phyloP scores from a whole-genome alignment of 352 stramenopile species.

The Pythium angustatum region DNA sequence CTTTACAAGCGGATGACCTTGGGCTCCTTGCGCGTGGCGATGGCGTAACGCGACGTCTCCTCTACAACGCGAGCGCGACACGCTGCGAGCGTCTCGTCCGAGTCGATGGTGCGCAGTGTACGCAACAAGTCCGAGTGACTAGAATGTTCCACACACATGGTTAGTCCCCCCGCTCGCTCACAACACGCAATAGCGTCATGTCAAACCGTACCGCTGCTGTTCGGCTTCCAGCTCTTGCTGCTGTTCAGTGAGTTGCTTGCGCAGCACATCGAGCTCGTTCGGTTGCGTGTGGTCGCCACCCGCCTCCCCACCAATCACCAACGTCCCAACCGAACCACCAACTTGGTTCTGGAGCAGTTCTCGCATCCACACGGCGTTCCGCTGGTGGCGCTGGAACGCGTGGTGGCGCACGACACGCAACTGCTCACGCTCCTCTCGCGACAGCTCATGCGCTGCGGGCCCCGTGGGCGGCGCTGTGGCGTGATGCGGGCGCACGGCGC shows the following conservation, averaged over 20 bases:
- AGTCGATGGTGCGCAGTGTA: slow-evolving; percentile 2
- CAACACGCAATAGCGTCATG: neutral
- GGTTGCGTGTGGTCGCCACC: neutral
- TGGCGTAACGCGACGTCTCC: slow-evolving; percentile 8
- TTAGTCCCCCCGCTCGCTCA: neutral
- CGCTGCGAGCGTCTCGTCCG: slow-evolving; percentile 11
- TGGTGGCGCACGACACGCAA: slow-evolving; percentile 51
- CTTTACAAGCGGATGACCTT: slow-evolving; percentile 27
- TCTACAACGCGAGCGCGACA: slow-evolving; percentile 19
- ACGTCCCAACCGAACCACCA: too few relatives aligned
- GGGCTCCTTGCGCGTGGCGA: slow-evolving; percentile 9
- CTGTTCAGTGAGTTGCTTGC: slow-evolving; percentile 1
- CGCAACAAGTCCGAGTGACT: slow-evolving; percentile 16
- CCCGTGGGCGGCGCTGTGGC: slow-evolving; percentile 16
- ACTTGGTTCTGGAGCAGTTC: slow-evolving; percentile 24
- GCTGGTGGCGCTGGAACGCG: slow-evolving; percentile 60
- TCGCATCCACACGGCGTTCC: slow-evolving; percentile 61
- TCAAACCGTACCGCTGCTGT: slow-evolving; percentile 13
- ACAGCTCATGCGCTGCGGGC: slow-evolving; percentile 31
- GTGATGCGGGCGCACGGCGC: slow-evolving; percentile 13
- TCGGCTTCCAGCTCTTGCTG: neutral
- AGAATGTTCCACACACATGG: neutral
- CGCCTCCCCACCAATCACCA: neutral
- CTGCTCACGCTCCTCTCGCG: slow-evolving; percentile 46
- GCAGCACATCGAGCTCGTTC: neutral